Conservation (phyloP, 768 basidiomycete species). For the Lyophyllum atratum region DNA sequence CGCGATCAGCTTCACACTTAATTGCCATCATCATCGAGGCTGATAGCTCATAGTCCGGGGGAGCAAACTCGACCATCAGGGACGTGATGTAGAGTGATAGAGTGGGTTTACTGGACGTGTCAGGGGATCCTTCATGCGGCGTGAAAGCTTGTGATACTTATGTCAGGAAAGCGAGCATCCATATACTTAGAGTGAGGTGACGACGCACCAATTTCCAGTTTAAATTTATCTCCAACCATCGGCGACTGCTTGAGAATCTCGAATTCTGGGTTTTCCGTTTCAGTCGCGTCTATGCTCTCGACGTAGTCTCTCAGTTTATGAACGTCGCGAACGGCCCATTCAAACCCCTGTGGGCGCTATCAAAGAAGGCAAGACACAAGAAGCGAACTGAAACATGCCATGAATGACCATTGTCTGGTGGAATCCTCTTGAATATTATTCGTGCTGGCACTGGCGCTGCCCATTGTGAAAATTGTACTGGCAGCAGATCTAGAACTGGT, state of each 20-base stretch:
- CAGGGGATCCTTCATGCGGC: constrained; percentile 25
- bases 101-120: constrained; percentile 31
- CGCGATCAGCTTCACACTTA: constrained; percentile 60
- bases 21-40: constrained; percentile 76
- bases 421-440: constrained; percentile 42
- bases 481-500: constrained; percentile 21
- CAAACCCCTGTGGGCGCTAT: constrained; percentile 55
- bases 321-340: constrained; percentile 68
- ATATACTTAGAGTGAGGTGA: not conserved
- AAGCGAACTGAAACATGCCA: constrained; percentile 37
- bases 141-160: constrained; percentile 19
- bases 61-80: constrained; percentile 60
- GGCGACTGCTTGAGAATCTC: constrained; percentile 68
- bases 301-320: constrained; percentile 58
- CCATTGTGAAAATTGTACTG: constrained; percentile 24
- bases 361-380: not conserved
- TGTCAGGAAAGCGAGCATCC: not conserved
- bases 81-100: constrained; percentile 71
- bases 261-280: constrained; percentile 46
- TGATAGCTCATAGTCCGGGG: constrained; percentile 58
- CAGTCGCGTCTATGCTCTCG: constrained; percentile 39
- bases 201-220: constrained; percentile 65
- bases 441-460: constrained; percentile 11
- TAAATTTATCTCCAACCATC: constrained; percentile 69
- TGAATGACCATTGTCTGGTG: constrained; percentile 67